Conservation (phyloP, 2,329 filamentous ascomycete species). For the Apiospora phragmitis region DNA sequence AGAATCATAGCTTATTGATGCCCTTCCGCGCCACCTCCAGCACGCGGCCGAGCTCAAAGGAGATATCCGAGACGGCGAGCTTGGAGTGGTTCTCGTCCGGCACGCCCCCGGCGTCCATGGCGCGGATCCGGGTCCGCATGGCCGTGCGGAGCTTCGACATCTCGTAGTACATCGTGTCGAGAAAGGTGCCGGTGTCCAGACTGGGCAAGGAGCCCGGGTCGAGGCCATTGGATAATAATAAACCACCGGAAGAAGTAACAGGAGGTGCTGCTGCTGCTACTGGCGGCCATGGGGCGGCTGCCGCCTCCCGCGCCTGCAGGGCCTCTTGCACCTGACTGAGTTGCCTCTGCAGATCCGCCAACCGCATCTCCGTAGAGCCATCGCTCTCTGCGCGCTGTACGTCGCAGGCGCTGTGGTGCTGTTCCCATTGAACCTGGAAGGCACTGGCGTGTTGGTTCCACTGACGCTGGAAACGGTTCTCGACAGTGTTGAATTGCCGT, state of each 20-base stretch:
- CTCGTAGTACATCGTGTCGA: neutral
- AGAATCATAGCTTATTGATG: neutral
- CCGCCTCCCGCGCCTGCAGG: neutral
- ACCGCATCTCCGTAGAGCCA: neutral
- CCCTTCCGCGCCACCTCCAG: neutral
- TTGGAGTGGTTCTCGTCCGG: slow-evolving; percentile 10
- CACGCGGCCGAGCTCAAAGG: slow-evolving; percentile 4
- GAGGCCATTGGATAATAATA: neutral
- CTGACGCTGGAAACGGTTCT: neutral
- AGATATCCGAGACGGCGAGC: slow-evolving; percentile 13
- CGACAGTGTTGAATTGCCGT: neutral
- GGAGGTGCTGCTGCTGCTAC: neutral
- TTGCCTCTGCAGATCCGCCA: neutral
- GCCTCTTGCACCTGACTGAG: neutral
- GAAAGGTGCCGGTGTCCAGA: neutral
- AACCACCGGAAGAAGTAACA: neutral
- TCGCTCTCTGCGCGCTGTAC: neutral
- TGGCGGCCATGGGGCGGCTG: too few species aligned
- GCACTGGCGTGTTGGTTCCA: neutral
- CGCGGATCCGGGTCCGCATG: slow-evolving; percentile 6
- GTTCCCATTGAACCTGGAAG: neutral
- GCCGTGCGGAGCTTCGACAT: slow-evolving; percentile 4
- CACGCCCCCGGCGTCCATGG: slow-evolving; percentile 3
- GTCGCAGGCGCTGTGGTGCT: neutral
- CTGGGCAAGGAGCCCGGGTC: neutral